Evolutionary conservation across 495 filamentous ascomycete species (phyloP).

Genomic region (Hypoxylon lenormandii): DNA sequence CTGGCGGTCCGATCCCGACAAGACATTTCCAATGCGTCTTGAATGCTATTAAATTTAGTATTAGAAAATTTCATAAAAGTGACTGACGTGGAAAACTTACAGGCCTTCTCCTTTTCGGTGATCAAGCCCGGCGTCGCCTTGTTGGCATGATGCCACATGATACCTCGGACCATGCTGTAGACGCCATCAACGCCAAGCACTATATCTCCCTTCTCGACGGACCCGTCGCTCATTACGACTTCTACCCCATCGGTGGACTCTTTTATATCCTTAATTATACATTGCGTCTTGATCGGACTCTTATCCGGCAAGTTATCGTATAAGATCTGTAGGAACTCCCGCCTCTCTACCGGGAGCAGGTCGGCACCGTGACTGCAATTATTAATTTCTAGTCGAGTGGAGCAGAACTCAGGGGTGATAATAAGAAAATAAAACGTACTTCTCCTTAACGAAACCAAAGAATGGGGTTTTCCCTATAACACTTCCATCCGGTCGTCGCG

Average conservation of each 20-base stretch:
- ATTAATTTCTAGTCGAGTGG: neutral
- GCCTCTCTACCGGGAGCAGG: neutral
- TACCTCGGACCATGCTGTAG: slow-evolving; percentile 33
- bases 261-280: slow-evolving; percentile 38
- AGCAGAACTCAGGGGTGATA: neutral
- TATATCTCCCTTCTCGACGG: slow-evolving; percentile 42
- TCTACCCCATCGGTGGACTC: slow-evolving; percentile 35
- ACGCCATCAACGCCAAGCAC: slow-evolving; percentile 52
- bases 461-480: slow-evolving; percentile 14
- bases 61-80: no score
- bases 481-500: slow-evolving; percentile 40
- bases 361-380: slow-evolving; percentile 7
- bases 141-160: slow-evolving; percentile 36
- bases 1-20: slow-evolving; percentile 7
- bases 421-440: neutral
- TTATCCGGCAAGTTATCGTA: slow-evolving; percentile 49
- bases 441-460: slow-evolving; percentile 30
- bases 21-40: slow-evolving; percentile 20
- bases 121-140: slow-evolving; percentile 1
- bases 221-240: slow-evolving; percentile 37
- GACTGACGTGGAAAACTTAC: neutral
- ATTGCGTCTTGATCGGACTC: slow-evolving; percentile 31
- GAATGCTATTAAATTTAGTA: neutral
- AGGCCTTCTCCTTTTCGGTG: slow-evolving; percentile 22
- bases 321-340: slow-evolving; percentile 41